phyloP scores from a whole-genome alignment of 352 stramenopile genomes.

The Phytophthora megakarya region DNA sequence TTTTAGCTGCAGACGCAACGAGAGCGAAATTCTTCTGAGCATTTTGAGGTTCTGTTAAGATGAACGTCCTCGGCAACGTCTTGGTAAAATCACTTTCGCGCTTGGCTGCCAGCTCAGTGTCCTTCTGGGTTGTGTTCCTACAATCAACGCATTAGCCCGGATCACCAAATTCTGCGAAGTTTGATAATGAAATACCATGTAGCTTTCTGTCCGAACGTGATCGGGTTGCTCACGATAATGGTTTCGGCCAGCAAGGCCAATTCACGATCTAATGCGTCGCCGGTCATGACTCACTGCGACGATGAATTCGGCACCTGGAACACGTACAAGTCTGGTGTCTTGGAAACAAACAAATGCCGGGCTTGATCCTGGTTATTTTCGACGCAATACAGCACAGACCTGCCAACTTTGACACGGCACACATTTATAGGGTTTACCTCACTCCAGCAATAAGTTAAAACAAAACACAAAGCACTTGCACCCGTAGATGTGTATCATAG shows the following conservation, averaged over 20 bases:
- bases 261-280: slow-evolving; percentile 69
- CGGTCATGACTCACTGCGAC: slow-evolving; percentile 17
- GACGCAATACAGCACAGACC: not conserved
- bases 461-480: slow-evolving; percentile 29
- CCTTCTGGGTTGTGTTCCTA: slow-evolving; percentile 59
- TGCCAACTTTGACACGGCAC: not conserved
- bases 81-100: slow-evolving; percentile 56
- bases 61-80: slow-evolving; percentile 62
- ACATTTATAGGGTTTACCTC: slow-evolving; percentile 17
- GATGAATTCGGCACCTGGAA: not conserved
- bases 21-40: slow-evolving; percentile 50
- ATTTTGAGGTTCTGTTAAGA: slow-evolving; percentile 62
- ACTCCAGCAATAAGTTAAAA: not conserved
- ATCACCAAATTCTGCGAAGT: not conserved
- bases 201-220: slow-evolving; percentile 72
- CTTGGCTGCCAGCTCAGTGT: slow-evolving; percentile 39
- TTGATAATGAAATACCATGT: slow-evolving; percentile 57
- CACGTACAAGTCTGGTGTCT: not conserved
- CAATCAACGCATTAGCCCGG: slow-evolving; percentile 5
- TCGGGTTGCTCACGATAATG: slow-evolving; percentile 76
- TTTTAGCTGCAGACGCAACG: slow-evolving; percentile 53
- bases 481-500: slow-evolving; percentile 34
- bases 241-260: slow-evolving; percentile 73
- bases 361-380: slow-evolving; percentile 25
- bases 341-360: not conserved